Evolutionary conservation across 345 rosid species (phyloP).

Genomic region (Gynandropsis gynandra): DNA sequence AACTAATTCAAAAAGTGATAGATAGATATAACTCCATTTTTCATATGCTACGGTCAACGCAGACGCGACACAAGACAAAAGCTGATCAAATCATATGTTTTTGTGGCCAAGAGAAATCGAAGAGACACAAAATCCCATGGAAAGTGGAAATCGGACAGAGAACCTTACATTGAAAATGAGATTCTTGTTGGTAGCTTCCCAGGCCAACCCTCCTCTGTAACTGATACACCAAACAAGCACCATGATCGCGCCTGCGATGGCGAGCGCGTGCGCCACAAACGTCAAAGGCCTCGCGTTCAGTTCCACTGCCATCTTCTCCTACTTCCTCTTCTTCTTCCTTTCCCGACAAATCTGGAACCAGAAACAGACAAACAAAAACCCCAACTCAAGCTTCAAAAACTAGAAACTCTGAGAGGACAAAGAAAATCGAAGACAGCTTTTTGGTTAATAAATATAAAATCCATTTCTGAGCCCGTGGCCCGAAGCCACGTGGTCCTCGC

Average conservation of each 20-base stretch:
- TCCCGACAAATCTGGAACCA: slow-evolving; percentile 9
- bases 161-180: slow-evolving; percentile 84
- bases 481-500: too few relatives aligned
- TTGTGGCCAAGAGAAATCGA: not conserved
- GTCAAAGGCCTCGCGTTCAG: slow-evolving; percentile 49
- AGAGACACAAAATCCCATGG: too few relatives aligned
- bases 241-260: slow-evolving; percentile 45
- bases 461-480: too few relatives aligned
- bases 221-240: slow-evolving; percentile 71
- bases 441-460: too few relatives aligned
- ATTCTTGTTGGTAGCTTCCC: slow-evolving; percentile 75
- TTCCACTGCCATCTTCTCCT: slow-evolving; percentile 38
- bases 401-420: not conserved
- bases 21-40: too few relatives aligned
- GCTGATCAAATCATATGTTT: not conserved
- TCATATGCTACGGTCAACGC: not conserved
- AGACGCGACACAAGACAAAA: not conserved
- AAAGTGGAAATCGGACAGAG: not conserved
- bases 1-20: too few relatives aligned
- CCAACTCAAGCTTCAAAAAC: too few relatives aligned
- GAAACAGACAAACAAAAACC: too few relatives aligned
- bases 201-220: slow-evolving; percentile 82
- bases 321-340: slow-evolving; percentile 7
- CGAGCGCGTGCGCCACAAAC: slow-evolving; percentile 58
- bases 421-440: too few relatives aligned